Evolutionary conservation across 1,139 yeast genomes (phyloP).

Genomic region (Hyphopichia fennica): DNA sequence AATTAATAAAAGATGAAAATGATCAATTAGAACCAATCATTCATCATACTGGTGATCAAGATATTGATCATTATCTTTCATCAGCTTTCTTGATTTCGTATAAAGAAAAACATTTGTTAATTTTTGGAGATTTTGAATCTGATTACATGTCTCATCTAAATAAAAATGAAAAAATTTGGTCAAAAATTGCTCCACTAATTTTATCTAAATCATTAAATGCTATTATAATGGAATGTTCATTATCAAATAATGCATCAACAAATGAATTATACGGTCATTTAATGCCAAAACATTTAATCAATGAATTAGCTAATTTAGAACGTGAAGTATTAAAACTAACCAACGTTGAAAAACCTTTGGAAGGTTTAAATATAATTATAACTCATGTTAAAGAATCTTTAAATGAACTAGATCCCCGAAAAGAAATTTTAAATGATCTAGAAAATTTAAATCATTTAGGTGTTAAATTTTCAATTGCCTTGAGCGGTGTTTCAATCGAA

Average conservation of each 20-base stretch:
- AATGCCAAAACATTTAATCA: conserved; percentile 61
- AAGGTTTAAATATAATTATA: conserved; percentile 55
- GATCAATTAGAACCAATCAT: not conserved
- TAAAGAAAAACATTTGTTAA: conserved; percentile 37
- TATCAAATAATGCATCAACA: conserved; percentile 45
- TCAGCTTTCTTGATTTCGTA: conserved; percentile 52
- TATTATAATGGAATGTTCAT: conserved; percentile 78
- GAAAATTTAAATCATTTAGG: conserved; percentile 36
- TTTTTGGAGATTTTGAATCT: conserved; percentile 84
- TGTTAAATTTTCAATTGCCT: conserved; percentile 49
- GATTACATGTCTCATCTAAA: conserved; percentile 48
- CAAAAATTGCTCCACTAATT: conserved; percentile 48
- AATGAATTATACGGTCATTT: conserved; percentile 71
- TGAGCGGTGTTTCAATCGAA: conserved; percentile 46
- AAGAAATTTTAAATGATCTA: conserved; percentile 44
- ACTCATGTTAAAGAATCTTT: conserved; percentile 71
- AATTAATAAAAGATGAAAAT: conserved; percentile 9
- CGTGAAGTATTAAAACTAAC: conserved; percentile 13
- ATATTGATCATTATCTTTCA: conserved; percentile 23
- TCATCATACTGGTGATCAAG: not conserved
- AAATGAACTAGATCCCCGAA: conserved; percentile 52
- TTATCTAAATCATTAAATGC: conserved; percentile 39
- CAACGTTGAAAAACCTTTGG: conserved; percentile 27
- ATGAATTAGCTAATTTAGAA: conserved; percentile 51
- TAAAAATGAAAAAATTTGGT: conserved; percentile 58